Conservation (phyloP, 1,284 basidiomycete species). For the Pseudozyma pruni region DNA sequence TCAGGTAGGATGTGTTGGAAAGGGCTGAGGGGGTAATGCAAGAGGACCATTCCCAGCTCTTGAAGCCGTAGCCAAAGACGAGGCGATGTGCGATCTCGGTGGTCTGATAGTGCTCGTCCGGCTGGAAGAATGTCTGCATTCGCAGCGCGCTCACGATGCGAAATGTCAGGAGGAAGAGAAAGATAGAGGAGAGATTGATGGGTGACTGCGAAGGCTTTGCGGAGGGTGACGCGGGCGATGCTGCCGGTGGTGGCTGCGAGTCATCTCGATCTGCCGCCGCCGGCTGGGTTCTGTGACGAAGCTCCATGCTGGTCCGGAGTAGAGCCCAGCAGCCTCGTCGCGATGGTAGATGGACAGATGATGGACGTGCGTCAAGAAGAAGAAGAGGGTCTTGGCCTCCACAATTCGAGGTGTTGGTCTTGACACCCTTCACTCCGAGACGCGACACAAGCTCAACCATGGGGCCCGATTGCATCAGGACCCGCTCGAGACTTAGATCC, state of each 20-base stretch:
- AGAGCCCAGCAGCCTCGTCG: too few relatives aligned
- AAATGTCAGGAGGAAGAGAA: constrained; percentile 63
- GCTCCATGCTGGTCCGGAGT: neutral
- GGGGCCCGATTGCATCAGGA: too few relatives aligned
- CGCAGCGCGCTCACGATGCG: constrained; percentile 72
- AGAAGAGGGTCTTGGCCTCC: neutral
- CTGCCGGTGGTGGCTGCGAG: neutral
- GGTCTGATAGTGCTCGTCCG: constrained; percentile 96
- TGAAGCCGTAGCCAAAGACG: constrained; percentile 89
- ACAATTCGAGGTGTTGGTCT: neutral
- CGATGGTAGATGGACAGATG: neutral
- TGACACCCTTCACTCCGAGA: neutral
- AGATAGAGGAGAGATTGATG: constrained; percentile 12
- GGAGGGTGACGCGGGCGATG: neutral
- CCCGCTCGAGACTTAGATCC: too few relatives aligned
- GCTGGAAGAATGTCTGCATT: constrained; percentile 91
- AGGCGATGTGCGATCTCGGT: constrained; percentile 88
- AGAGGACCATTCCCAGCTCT: constrained; percentile 92
- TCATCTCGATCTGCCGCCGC: neutral
- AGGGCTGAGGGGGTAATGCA: neutral
- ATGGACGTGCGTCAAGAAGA: neutral
- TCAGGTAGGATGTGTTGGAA: constrained; percentile 9
- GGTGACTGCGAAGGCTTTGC: neutral
- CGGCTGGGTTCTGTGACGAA: constrained; percentile 6
- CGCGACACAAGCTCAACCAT: too few relatives aligned